phyloP scores from a whole-genome alignment of 164 flowering plant species.

The Annona squamosa region DNA sequence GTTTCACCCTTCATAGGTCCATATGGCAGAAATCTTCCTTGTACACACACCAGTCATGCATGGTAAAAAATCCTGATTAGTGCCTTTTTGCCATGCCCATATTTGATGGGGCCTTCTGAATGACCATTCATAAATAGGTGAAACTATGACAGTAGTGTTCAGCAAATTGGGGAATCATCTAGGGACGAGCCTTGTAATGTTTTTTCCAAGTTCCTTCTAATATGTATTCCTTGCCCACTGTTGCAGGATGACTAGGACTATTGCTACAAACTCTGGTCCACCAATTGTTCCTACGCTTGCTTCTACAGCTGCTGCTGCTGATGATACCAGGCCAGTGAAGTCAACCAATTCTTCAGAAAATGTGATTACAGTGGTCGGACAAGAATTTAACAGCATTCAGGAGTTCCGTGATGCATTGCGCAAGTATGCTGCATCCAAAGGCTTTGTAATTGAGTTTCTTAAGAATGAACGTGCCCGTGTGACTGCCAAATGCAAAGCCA shows the following conservation, averaged over 20 bases:
- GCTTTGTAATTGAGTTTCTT: slow-evolving; percentile 57
- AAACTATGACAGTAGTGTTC: background rate
- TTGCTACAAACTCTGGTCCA: background rate
- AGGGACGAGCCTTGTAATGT: background rate
- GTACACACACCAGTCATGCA: background rate
- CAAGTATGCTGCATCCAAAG: slow-evolving; percentile 66
- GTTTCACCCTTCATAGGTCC: background rate
- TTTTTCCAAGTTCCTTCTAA: background rate
- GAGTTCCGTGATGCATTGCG: slow-evolving; percentile 65
- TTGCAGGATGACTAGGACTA: slow-evolving; percentile 1
- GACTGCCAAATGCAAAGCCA: slow-evolving; percentile 64
- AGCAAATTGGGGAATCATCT: background rate
- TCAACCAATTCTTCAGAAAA: slow-evolving; percentile 11
- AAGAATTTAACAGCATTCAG: slow-evolving; percentile 50
- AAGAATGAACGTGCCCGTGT: slow-evolving; percentile 72
- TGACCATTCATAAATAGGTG: background rate
- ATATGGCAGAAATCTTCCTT: background rate
- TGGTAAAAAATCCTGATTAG: background rate
- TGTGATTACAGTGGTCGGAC: slow-evolving; percentile 73
- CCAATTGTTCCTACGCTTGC: background rate
- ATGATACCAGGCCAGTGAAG: background rate
- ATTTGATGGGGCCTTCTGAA: background rate
- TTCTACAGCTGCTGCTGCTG: background rate
- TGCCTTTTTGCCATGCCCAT: no score
- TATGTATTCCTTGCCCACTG: background rate